phyloP scores from a whole-genome alignment of 352 stramenopile species.

The Globisporangium okanoganense region DNA sequence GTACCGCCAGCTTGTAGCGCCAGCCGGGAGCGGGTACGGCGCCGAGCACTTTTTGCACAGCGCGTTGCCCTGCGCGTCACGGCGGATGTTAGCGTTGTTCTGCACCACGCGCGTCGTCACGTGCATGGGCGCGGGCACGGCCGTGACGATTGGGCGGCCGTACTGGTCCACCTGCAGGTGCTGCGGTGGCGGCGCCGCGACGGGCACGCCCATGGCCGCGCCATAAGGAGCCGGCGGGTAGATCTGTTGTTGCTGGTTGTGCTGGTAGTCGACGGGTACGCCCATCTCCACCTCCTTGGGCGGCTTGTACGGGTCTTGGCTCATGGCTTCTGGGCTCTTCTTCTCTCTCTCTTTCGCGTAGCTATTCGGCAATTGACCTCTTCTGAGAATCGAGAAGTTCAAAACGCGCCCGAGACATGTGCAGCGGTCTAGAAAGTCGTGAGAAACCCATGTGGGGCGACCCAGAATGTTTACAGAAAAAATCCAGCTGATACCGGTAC shows the following conservation, averaged over 20 bases:
- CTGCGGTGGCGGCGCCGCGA: constrained; percentile 6
- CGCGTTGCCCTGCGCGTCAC: constrained; percentile 63
- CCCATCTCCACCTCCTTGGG: constrained; percentile 15
- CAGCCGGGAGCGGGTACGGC: constrained; percentile 62
- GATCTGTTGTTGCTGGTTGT: constrained; percentile 7
- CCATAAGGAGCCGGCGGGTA: constrained; percentile 7
- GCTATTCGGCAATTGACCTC: too few species aligned
- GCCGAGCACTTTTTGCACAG: constrained; percentile 69
- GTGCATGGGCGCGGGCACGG: constrained; percentile 17
- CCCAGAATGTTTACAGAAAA: neutral
- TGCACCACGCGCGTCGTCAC: constrained; percentile 15
- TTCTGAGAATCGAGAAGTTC: too few species aligned
- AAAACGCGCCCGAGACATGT: too few species aligned
- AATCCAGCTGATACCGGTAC: too few species aligned
- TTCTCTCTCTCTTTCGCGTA: neutral
- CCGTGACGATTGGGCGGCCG: constrained; percentile 19
- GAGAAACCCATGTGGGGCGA: neutral
- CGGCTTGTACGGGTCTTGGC: constrained; percentile 17
- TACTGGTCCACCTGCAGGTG: constrained; percentile 19
- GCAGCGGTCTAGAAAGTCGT: neutral
- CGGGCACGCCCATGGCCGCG: neutral
- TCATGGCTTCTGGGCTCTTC: constrained; percentile 1
- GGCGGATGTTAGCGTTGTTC: constrained; percentile 30
- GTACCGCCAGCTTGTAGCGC: constrained; percentile 65
- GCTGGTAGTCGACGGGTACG: constrained; percentile 14